Evolutionary conservation across 257 asterid species (phyloP), one percentile per base, ranked within the genome.

Genomic region (Primulina eburnea): DNA sequence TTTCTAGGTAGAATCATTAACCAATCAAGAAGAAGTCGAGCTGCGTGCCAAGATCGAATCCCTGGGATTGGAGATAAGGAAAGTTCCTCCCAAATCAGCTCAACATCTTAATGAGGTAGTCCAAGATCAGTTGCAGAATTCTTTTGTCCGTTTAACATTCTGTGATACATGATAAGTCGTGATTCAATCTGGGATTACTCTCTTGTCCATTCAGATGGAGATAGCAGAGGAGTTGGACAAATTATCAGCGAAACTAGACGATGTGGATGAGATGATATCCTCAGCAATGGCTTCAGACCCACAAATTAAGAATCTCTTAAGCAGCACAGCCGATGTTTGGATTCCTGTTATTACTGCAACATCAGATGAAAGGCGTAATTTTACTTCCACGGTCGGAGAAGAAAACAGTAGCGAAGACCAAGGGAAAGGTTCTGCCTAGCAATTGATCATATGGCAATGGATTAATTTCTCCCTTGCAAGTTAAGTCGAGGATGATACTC

Each of bases 21-120:
- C 91, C 63, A 93, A 93, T 85, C 89, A 90, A 82, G 97, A 93
- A 82, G 97, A 93, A 75, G 96, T 90, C 57, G 99, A 93, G 79
- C 77, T 93, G 73, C 95, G 99, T 43, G 92, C 91, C 73, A 93
- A 93, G 87, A 90, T 93, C 17, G 90, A 89, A 70, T 73, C 94
- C 70, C 81, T 93, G 14, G 99, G 99, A 29, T 37, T 76, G 80
- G 97, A 93, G 75, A 90, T 87, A 55, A 82, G 89, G 35, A 90
- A 93, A 73, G 85, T 89, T 70, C 97, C 99, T 60, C 82, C 95
- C 16, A 80, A 79, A 74, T 90, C 96, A 67, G 80, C 88, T 53
- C 84, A 81, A 72, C 76, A 85, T 78, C 97, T 93, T 52, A 84
- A 89, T 62, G 96, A 93, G 96, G 97, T 90, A 82, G 24, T 65